Base-by-base conservation (phyloP, 2,329 filamentous ascomycete species). In the Xylariaceae sp. region DNA sequence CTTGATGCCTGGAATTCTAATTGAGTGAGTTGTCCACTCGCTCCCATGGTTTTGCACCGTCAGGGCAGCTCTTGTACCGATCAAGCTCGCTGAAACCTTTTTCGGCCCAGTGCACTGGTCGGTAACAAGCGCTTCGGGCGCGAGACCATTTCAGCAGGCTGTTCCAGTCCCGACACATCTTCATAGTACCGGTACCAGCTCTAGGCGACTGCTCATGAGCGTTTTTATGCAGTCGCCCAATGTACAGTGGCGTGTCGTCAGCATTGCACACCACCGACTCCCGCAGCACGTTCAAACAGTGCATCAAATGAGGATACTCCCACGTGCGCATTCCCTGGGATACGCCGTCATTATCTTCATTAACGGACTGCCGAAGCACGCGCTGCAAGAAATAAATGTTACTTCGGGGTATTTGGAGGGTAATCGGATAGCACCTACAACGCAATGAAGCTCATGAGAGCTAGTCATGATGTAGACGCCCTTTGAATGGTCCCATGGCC, bases 131-230 rank as follows among this genome's bases (percentile, higher is more conserved):
- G 43, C 56, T 59, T 6, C 39, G 31, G 5, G 33, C 48, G 9
- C 44, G 48, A 6, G 56, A 57, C 56, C 56, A 59, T 6, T 34
- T 40, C 17, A 55, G 18, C 31, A 59, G 22, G 14, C 18, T 22
- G 33, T 52, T 36, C 57, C 55, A 57, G 31, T 58, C 53, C 5
- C 55, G 50, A 42, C 57, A 60, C 55, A 60, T 57, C 36, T 52
- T 54, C n/a, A 50, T 36, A 5, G 45, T 48, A 10, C 55, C 57
- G 14, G 53, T 56, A 7, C 56, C 56, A 17, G 56, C 56, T 13
- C 47, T 46, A n/a, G 56, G 53, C 13, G 47, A 31, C 33, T 45
- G 47, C 19, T 53, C 45, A n/a, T 58, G 31, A 14, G 51, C 40
- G 17, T 59, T 59, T 11, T 45, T 48, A 40, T 59, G 54, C 31